Evolutionary conservation across 805 yeast genomes (phyloP).

Genomic region (Pichia membranifaciens): DNA sequence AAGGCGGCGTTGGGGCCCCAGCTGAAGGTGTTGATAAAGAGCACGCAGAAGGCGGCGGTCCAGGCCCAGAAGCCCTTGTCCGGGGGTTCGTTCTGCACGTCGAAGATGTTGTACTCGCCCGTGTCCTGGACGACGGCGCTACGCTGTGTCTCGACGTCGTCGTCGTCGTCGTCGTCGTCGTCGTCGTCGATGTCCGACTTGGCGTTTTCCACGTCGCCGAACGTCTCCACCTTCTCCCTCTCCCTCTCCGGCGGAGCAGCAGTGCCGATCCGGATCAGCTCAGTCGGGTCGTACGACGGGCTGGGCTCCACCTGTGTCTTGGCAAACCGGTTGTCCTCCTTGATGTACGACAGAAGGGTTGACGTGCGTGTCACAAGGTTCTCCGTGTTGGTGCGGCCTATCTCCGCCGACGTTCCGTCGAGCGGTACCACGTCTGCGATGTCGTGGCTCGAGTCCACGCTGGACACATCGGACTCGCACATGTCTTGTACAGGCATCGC

Average conservation of each 20-base stretch:
- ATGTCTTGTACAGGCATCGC: no score
- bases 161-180: slow-evolving; percentile 28
- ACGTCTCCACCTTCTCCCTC: not conserved
- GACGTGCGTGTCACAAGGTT: slow-evolving; percentile 21
- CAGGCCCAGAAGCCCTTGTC: slow-evolving; percentile 46
- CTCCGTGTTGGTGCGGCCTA: not conserved
- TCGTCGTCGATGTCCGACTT: slow-evolving; percentile 18
- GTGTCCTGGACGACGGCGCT: slow-evolving; percentile 19
- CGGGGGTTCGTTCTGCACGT: slow-evolving; percentile 32
- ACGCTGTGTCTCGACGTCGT: slow-evolving; percentile 17
- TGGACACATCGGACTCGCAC: no score
- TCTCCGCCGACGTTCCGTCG: no score
- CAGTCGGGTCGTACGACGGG: slow-evolving; percentile 6
- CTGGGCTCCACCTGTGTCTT: slow-evolving; percentile 13
- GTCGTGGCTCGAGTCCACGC: no score
- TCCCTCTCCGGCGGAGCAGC: not conserved
- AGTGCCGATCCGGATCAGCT: not conserved
- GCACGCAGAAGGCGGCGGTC: slow-evolving; percentile 37
- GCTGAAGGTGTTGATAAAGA: slow-evolving; percentile 33
- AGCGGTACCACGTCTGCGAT: no score
- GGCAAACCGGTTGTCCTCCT: slow-evolving; percentile 27
- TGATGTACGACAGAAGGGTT: slow-evolving; percentile 24
- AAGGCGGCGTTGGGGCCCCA: slow-evolving; percentile 53
- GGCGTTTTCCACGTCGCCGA: not conserved
- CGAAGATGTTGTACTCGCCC: slow-evolving; percentile 29